Percentiles rank a stretch among this genome's conserved stretches.
phyloP scores from a whole-genome alignment of 2,329 filamentous ascomycete genomes.

The Phialemoniopsis sp. region DNA sequence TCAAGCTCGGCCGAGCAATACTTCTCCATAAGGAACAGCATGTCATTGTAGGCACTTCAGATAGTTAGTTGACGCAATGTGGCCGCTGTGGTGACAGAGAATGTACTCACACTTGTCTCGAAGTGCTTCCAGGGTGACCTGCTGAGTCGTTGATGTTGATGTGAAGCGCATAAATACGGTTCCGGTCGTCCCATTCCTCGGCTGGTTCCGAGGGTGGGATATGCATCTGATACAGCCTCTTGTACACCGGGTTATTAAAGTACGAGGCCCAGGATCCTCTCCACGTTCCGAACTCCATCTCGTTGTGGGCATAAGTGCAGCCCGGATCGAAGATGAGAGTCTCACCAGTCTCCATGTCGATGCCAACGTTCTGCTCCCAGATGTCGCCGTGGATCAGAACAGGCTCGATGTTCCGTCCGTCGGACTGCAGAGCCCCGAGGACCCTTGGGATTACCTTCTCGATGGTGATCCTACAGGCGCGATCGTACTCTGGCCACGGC shows the following conservation, averaged over 20 bases:
- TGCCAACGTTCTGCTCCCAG: slow-evolving; percentile 32
- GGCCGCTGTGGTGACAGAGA: too few species aligned
- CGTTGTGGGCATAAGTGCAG: slow-evolving; percentile 36
- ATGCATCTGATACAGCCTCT: slow-evolving; percentile 1
- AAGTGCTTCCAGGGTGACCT: slow-evolving; percentile 1
- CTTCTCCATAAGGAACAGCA: neutral
- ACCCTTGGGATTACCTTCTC: slow-evolving; percentile 40
- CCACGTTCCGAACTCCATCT: slow-evolving; percentile 19
- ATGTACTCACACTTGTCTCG: neutral
- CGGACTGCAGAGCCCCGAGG: slow-evolving; percentile 33
- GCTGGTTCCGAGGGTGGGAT: too few species aligned
- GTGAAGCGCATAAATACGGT: slow-evolving; percentile 5
- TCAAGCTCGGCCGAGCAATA: neutral
- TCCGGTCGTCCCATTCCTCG: too few species aligned
- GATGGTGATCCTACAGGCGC: too few species aligned
- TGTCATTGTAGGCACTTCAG: slow-evolving; percentile 1
- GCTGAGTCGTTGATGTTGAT: slow-evolving; percentile 5
- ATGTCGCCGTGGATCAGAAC: slow-evolving; percentile 39
- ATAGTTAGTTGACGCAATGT: too few species aligned
- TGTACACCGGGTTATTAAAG: slow-evolving; percentile 9
- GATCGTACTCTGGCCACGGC: too few species aligned
- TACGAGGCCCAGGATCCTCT: neutral
- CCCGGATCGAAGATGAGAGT: slow-evolving; percentile 33
- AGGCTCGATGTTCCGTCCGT: slow-evolving; percentile 34
- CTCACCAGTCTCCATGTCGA: slow-evolving; percentile 19